A percentile compares a stretch with the other conserved stretches of the same genome.
Conservation (phyloP, 495 filamentous ascomycete species). For the Daldinia decipiens region DNA sequence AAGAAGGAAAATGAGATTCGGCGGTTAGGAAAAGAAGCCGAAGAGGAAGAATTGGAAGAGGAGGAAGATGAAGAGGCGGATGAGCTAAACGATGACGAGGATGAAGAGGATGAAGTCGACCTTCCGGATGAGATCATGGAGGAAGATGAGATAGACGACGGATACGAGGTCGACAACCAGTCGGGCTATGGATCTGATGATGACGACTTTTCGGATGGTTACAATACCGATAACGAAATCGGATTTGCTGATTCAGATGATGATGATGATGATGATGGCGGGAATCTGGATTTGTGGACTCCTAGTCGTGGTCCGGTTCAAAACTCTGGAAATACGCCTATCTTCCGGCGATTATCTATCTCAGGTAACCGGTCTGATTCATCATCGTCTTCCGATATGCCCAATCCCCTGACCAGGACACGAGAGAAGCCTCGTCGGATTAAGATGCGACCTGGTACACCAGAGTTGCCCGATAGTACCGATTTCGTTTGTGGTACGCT, state of each 20-base stretch:
- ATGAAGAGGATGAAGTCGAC: constrained; percentile 59
- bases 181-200: constrained; percentile 72
- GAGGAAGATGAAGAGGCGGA: constrained; percentile 68
- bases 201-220: constrained; percentile 76
- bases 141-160: constrained; percentile 59
- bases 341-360: constrained; percentile 54
- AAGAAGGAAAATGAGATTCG: constrained; percentile 90
- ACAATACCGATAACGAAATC: constrained; percentile 95
- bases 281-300: constrained; percentile 83
- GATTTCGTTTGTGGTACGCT: constrained; percentile 98
- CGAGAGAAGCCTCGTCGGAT: constrained; percentile 52
- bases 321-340: constrained; percentile 50
- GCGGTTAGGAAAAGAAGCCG: constrained; percentile 86
- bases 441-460: constrained; percentile 75
- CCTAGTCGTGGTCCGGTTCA: constrained; percentile 64
- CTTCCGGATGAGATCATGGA: constrained; percentile 26
- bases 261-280: constrained; percentile 74
- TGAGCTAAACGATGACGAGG: constrained; percentile 58
- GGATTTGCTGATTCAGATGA: constrained; percentile 93
- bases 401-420: constrained; percentile 31
- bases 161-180: constrained; percentile 58
- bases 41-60: constrained; percentile 82
- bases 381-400: constrained; percentile 44
- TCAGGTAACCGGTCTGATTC: constrained; percentile 55
- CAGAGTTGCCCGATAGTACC: constrained; percentile 92